These are phyloP conservation scores for Scenedesmus sp. DNA, from an alignment of 163 green algal genomes.

Conservation along the genomic window DNA sequence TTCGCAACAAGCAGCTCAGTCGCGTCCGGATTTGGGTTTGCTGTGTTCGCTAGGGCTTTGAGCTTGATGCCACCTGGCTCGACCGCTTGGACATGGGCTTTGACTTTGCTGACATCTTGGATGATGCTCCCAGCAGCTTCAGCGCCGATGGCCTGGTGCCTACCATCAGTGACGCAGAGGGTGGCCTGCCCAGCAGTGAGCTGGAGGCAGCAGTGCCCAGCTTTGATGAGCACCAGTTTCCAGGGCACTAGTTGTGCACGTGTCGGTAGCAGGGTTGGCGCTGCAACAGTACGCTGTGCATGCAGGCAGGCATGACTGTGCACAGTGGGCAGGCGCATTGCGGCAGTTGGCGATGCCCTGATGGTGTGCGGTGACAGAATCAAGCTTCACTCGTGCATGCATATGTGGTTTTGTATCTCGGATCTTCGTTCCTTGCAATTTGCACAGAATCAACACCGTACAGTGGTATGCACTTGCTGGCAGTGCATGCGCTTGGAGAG, in stretches of 20 bases:
- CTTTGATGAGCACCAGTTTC: not conserved
- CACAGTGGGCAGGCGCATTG: no score
- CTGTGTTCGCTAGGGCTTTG: slow-evolving; percentile 59
- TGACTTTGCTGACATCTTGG: slow-evolving; percentile 64
- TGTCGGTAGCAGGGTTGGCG: not conserved
- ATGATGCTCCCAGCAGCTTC: slow-evolving; percentile 28
- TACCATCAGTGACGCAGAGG: slow-evolving; percentile 47
- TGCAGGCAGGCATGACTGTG: not conserved
- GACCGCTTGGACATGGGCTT: slow-evolving; percentile 69
- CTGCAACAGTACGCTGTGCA: not conserved
- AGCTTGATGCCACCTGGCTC: slow-evolving; percentile 67
- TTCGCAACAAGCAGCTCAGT: not conserved
- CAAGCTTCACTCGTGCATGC: not conserved
- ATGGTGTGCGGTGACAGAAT: no score
- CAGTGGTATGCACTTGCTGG: not conserved
- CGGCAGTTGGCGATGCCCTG: not conserved
- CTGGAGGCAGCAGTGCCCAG: not conserved
- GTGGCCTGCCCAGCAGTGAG: not conserved
- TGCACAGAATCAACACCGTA: not conserved
- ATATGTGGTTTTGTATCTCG: not conserved
- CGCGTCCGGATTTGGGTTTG: no score
- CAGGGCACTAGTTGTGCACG: not conserved
- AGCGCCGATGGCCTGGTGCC: slow-evolving; percentile 63
- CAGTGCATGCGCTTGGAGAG: not conserved
- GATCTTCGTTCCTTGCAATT: not conserved